These are phyloP conservation scores for Coemansia sp. DNA, from an alignment of 192 early-diverging fungal genomes.

Conservation along the genomic window DNA sequence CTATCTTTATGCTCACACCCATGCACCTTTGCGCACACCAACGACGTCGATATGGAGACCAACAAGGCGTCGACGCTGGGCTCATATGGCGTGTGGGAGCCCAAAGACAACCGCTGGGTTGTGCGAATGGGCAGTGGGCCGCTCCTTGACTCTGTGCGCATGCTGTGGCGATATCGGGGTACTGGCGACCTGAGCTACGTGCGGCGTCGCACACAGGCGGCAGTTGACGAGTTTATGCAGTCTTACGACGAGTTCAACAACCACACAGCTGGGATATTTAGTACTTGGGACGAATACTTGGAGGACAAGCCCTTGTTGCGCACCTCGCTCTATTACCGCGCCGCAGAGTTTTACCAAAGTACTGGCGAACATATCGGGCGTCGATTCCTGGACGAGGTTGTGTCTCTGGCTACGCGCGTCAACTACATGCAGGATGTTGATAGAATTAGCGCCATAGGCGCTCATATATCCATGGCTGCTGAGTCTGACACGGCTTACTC, in stretches of 20 bases:
- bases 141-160: slow-evolving; percentile 6
- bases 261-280: slow-evolving; percentile 7
- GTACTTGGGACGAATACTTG: slow-evolving; percentile 34
- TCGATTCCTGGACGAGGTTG: slow-evolving; percentile 23
- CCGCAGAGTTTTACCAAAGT: slow-evolving; percentile 24
- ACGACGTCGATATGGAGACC: neutral
- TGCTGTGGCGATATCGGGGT: slow-evolving; percentile 35
- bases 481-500: slow-evolving; percentile 30
- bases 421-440: slow-evolving; percentile 48
- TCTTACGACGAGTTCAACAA: slow-evolving; percentile 22
- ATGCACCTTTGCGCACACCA: slow-evolving; percentile 20
- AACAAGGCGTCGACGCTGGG: slow-evolving; percentile 4
- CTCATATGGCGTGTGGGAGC: slow-evolving; percentile 30
- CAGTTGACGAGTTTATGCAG: slow-evolving; percentile 36
- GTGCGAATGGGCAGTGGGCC: slow-evolving; percentile 15
- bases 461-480: slow-evolving; percentile 40
- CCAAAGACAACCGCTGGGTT: slow-evolving; percentile 13
- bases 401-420: slow-evolving; percentile 37
- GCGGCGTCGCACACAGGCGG: slow-evolving; percentile 14
- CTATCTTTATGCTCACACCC: slow-evolving; percentile 37
- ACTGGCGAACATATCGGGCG: slow-evolving; percentile 7
- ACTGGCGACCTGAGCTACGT: slow-evolving; percentile 13
- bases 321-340: slow-evolving; percentile 27
- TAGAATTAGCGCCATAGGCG: slow-evolving; percentile 21
- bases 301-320: slow-evolving; percentile 14